Evolutionary conservation across 1,139 yeast species (phyloP).

Genomic region (Magnusiomyces sp.): DNA sequence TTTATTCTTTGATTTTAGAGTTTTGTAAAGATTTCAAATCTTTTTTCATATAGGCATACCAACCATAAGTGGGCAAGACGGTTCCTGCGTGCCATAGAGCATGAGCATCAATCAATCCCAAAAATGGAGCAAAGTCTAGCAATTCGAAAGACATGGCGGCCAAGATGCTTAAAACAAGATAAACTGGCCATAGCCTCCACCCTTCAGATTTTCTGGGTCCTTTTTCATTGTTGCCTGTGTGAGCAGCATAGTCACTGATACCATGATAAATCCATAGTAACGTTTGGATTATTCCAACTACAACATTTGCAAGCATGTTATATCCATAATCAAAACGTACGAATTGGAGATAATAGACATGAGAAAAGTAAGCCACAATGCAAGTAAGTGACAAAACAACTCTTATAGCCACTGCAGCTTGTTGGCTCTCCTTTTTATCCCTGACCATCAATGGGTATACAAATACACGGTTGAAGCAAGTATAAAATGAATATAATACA

Average conservation of each 20-base stretch:
- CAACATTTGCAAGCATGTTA: slow-evolving; percentile 85
- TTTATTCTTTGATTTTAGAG: not conserved
- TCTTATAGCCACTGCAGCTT: slow-evolving; percentile 33
- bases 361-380: slow-evolving; percentile 45
- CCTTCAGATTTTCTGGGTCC: no score
- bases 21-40: slow-evolving; percentile 18
- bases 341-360: slow-evolving; percentile 53
- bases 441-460: slow-evolving; percentile 6
- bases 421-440: slow-evolving; percentile 13
- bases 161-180: slow-evolving; percentile 44
- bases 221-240: no score
- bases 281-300: slow-evolving; percentile 71
- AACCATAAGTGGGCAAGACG: slow-evolving; percentile 31
- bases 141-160: slow-evolving; percentile 80
- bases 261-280: slow-evolving; percentile 39
- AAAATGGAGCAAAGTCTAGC: slow-evolving; percentile 73
- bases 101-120: slow-evolving; percentile 77
- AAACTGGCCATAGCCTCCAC: slow-evolving; percentile 46
- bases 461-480: slow-evolving; percentile 50
- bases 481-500: slow-evolving; percentile 70
- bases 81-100: slow-evolving; percentile 73
- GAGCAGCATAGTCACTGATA: slow-evolving; percentile 19
- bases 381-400: no score
- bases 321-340: slow-evolving; percentile 85
- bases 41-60: slow-evolving; percentile 33